These are phyloP conservation scores for Pinus taeda DNA, from an alignment of 75 land plant genomes.

Conservation along the genomic window DNA sequence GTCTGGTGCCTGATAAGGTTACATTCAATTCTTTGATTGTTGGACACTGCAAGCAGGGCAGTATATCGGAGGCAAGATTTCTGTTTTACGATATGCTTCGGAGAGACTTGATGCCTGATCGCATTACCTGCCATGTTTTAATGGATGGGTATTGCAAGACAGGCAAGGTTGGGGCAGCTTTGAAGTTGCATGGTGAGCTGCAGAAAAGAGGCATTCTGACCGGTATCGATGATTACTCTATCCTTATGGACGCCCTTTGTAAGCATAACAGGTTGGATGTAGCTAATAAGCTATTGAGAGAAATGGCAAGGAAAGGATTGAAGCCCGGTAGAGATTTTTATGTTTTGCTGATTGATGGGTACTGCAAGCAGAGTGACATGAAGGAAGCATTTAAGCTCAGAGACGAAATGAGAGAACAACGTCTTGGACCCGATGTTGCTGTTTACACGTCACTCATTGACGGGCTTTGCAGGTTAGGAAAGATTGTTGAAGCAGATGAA, in stretches of 20 bases:
- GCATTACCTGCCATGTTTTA: slow-evolving; percentile 22
- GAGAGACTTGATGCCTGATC: slow-evolving; percentile 36
- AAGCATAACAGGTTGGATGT: slow-evolving; percentile 36
- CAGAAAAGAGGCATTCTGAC: slow-evolving; percentile 23
- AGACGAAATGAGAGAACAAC: slow-evolving; percentile 29
- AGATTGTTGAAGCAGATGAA: slow-evolving; percentile 35
- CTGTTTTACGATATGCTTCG: slow-evolving; percentile 46
- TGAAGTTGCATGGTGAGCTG: slow-evolving; percentile 39
- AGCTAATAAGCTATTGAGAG: slow-evolving; percentile 36
- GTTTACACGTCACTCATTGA: slow-evolving; percentile 42
- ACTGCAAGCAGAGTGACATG: slow-evolving; percentile 31
- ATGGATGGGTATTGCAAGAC: slow-evolving; percentile 36
- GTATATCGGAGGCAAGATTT: slow-evolving; percentile 30
- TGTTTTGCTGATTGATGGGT: slow-evolving; percentile 32
- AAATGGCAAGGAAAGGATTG: slow-evolving; percentile 22
- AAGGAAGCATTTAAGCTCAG: slow-evolving; percentile 38
- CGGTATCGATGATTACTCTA: slow-evolving; percentile 19
- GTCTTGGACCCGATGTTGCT: slow-evolving; percentile 13
- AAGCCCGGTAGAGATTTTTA: slow-evolving; percentile 27
- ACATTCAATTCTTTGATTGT: slow-evolving; percentile 44
- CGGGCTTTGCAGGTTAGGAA: slow-evolving; percentile 38
- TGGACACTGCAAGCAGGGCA: slow-evolving; percentile 61
- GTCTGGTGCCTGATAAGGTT: slow-evolving; percentile 38
- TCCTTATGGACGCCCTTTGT: slow-evolving; percentile 37
- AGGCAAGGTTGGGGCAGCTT: slow-evolving; percentile 32